Base-by-base conservation (phyloP, 192 early-diverging fungal genomes). In the Pilobolus umbonatus region DNA sequence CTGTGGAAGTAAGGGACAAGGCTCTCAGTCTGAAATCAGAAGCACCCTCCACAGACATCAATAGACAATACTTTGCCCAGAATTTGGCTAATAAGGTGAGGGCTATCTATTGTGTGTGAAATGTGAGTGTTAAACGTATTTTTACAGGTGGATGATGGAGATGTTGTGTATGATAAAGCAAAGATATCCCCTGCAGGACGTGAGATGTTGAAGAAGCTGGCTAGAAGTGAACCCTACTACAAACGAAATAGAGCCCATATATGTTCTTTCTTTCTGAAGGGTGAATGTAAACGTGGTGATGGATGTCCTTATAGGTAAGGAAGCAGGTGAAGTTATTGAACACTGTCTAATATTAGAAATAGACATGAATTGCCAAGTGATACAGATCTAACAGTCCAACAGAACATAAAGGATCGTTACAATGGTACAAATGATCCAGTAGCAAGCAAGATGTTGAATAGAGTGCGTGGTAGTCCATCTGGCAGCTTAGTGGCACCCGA, bases 241-340 rank as follows among this genome's bases (percentile, higher is more conserved):
- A 87, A 93, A 71, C 85, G 95, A 31, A 96, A 95, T 68, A 65
- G 87, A 34, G 77, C 90, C 5, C 92, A 93, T 50, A 85, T 98
- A 31, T 99, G 97, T 69, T 92, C 96, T 6, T 98, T 99, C 65
- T 99, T 86, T 77, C 89, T 92, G 40, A 91, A 91, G 51, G 97
- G 92, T 48, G 83, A 90, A 52, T 99, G 97, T 68, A 99, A 84
- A 21, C 86, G 97, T 29, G 97, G 95, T 35, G 88, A 85, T 35
- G 89, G 89, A 61, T 99, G 97, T 64, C 96, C 97, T 11, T 98
- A 93, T 69, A 74, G n/a, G n/a, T n/a, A n/a, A 81, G 73, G 76
- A 64, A 39, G 54, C 31, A 30, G 15, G 15, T 14, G 35, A 5
- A 52, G 30, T 17, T 29, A 15, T 12, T 52, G 12, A 31, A 35